phyloP scores from a whole-genome alignment of 164 flowering plant genomes.

The Vitis cinerea region DNA sequence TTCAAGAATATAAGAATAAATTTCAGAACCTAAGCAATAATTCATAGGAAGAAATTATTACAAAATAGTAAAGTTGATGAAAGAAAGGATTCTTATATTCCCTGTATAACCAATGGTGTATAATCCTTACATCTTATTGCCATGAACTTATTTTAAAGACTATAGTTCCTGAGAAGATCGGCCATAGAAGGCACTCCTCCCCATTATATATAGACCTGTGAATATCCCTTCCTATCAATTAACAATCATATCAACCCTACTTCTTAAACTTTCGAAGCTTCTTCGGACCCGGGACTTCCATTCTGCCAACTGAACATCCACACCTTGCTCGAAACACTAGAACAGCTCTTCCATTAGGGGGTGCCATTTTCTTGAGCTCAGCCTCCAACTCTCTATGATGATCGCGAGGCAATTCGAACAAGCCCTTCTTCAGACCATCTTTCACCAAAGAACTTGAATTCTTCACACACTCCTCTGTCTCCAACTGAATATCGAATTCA shows the following conservation, averaged over 20 bases:
- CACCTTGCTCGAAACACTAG: constrained; percentile 78
- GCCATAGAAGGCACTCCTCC: constrained; percentile 11
- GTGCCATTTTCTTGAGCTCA: constrained; percentile 95
- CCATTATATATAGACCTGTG: background rate
- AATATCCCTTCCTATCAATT: constrained; percentile 3
- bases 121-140: constrained; percentile 26
- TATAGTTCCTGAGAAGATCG: constrained; percentile 7
- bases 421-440: constrained; percentile 42
- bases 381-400: constrained; percentile 75
- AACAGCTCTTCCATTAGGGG: constrained; percentile 84
- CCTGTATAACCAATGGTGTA: constrained; percentile 26
- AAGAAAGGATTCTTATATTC: constrained; percentile 26
- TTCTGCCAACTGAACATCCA: constrained; percentile 81
- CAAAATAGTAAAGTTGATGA: constrained; percentile 6
- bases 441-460: constrained; percentile 36
- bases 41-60: background rate
- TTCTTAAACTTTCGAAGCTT: constrained; percentile 70
- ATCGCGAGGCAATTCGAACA: constrained; percentile 65
- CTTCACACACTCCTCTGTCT: constrained; percentile 75
- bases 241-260: constrained; percentile 20
- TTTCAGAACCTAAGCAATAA: background rate
- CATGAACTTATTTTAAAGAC: constrained; percentile 28
- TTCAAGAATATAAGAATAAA: background rate
- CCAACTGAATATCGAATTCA: constrained; percentile 86
- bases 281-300: constrained; percentile 83